Conservation (phyloP, 2,329 filamentous ascomycete species). For the Thielaviopsis cerberus region DNA sequence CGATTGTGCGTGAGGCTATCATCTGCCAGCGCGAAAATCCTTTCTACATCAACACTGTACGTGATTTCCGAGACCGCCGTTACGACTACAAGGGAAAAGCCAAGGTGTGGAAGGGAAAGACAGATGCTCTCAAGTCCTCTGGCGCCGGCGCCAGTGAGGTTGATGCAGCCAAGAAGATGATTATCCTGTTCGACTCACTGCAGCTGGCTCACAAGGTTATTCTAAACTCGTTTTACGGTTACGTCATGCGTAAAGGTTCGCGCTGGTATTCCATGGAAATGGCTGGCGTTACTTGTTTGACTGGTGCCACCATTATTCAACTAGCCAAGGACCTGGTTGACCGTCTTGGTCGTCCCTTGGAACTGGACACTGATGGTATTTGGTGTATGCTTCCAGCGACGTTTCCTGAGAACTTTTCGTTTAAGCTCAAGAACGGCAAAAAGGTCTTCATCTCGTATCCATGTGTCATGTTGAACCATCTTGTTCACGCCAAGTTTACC, state of each 20-base stretch:
- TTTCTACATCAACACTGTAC: constrained; percentile 93
- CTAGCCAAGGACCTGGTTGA: constrained; percentile 88
- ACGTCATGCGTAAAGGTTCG: constrained; percentile 97
- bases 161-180: constrained; percentile 97
- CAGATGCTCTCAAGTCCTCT: constrained; percentile 63
- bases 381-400: constrained; percentile 97
- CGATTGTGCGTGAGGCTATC: constrained; percentile 83
- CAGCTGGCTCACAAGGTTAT: constrained; percentile 98
- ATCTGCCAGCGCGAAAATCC: constrained; percentile 97
- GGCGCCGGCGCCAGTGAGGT: constrained; percentile 61
- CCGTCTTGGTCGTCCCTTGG: constrained; percentile 74
- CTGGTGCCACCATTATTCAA: constrained; percentile 90
- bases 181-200: constrained; percentile 82
- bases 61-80: constrained; percentile 85
- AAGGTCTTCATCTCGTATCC: constrained; percentile 94
- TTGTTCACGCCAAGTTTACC: constrained; percentile 85
- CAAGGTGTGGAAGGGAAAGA: constrained; percentile 97
- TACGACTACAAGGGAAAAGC: constrained; percentile 98
- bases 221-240: constrained; percentile 96
- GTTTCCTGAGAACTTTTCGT: constrained; percentile 89
- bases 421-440: constrained; percentile 89
- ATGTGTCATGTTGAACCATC: constrained; percentile 96
- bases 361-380: constrained; percentile 95
- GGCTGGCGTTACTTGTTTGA: constrained; percentile 95
- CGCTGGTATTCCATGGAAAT: constrained; percentile 99